These are phyloP conservation scores for Prunus mume DNA, from an alignment of 306 rosid genomes.

Conservation along the genomic window DNA sequence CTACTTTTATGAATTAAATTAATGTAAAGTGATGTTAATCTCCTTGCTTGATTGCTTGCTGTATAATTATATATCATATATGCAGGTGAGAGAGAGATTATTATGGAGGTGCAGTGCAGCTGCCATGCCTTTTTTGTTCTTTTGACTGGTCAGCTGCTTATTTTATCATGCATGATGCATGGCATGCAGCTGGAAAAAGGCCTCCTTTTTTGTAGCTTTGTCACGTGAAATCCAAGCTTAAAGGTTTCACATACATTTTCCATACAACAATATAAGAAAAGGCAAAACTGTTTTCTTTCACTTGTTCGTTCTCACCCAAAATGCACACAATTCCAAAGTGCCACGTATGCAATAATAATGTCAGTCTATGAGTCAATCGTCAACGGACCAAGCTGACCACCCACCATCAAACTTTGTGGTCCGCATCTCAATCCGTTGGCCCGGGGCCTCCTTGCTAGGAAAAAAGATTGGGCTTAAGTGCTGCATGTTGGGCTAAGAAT, in stretches of 20 bases:
- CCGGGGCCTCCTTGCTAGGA: too few relatives aligned
- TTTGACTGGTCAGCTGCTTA: constrained; percentile 14
- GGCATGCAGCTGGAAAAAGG: constrained; percentile 1
- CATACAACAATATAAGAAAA: background rate
- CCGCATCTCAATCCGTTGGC: too few relatives aligned
- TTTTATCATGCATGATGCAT: background rate
- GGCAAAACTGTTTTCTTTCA: background rate
- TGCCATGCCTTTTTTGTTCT: background rate
- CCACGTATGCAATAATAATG: too few relatives aligned
- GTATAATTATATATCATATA: background rate
- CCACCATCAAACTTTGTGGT: too few relatives aligned
- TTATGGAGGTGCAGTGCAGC: background rate
- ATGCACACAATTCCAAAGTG: background rate
- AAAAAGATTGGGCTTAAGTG: too few relatives aligned
- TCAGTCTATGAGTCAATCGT: too few relatives aligned
- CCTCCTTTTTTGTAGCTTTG: constrained; percentile 11
- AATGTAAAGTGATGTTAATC: background rate
- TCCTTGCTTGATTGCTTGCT: too few relatives aligned
- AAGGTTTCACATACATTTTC: background rate
- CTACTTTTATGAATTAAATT: background rate
- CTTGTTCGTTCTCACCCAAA: background rate
- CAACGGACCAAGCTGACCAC: too few relatives aligned
- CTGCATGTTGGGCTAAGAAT: too few relatives aligned
- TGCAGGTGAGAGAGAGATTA: background rate
- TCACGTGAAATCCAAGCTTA: constrained; percentile 23